Conservation (phyloP, 306 rosid genomes). For the Phaseolus lunatus region DNA sequence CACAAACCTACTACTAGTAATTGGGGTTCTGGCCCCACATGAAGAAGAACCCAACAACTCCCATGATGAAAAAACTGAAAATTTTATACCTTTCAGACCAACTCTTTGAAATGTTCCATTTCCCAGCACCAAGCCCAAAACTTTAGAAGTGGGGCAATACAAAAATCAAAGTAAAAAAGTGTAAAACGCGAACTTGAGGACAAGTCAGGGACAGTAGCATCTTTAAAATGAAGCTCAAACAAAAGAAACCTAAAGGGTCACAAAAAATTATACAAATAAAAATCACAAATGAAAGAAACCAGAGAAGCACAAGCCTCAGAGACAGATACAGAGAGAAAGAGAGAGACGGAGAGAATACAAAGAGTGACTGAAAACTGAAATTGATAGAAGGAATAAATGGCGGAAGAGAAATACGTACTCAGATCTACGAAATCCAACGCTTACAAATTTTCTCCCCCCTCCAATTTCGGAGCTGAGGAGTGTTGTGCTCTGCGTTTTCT, state of each 20-base stretch:
- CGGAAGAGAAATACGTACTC: constrained; percentile 40
- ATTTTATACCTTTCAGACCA: constrained; percentile 2
- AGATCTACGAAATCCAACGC: constrained; percentile 54
- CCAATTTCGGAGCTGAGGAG: constrained; percentile 52
- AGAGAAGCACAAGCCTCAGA: constrained; percentile 32
- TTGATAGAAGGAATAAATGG: background rate
- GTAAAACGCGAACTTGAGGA: constrained; percentile 40
- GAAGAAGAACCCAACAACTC: constrained; percentile 14
- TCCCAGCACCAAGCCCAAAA: constrained; percentile 35
- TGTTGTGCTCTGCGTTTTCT: background rate
- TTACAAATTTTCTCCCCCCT: constrained; percentile 48
- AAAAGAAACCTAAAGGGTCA: constrained; percentile 37
- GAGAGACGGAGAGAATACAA: background rate
- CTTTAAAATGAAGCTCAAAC: constrained; percentile 28
- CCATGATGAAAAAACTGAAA: constrained; percentile 30
- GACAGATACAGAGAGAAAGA: background rate
- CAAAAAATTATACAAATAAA: background rate
- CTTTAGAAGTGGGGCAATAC: background rate
- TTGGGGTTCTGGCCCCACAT: constrained; percentile 32
- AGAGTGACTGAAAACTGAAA: constrained; percentile 5
- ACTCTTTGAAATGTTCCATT: constrained; percentile 24
- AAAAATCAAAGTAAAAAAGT: constrained; percentile 19
- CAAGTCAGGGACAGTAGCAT: constrained; percentile 1
- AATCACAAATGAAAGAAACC: background rate
- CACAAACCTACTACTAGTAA: background rate